phyloP scores from a whole-genome alignment of 495 filamentous ascomycete species.

The Penicillium malachiteum region DNA sequence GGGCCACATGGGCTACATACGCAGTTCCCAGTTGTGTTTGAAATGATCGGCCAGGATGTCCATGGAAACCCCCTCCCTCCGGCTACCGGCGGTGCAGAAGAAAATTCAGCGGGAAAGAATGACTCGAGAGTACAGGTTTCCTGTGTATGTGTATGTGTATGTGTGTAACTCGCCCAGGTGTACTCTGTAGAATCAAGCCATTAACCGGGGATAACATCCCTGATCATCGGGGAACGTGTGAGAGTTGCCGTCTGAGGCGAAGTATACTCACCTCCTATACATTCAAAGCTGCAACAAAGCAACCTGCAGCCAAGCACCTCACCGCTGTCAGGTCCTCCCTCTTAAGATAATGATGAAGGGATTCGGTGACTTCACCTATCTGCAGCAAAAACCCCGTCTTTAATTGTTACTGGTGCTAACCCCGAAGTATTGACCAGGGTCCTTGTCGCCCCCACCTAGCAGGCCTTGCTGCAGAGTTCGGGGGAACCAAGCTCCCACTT shows the following conservation, averaged over 20 bases:
- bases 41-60: slow-evolving; percentile 17
- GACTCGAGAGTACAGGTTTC: background rate
- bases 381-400: background rate
- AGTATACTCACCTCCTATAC: background rate
- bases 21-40: slow-evolving; percentile 18
- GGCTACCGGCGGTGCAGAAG: slow-evolving; percentile 29
- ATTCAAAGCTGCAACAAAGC: background rate
- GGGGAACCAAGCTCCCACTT: slow-evolving; percentile 13
- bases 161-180: background rate
- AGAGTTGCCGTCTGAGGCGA: background rate
- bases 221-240: background rate
- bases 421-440: slow-evolving; percentile 1
- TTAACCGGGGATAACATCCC: too few relatives aligned
- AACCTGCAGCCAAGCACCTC: slow-evolving; percentile 28
- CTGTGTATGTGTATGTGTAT: background rate
- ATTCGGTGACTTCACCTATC: background rate
- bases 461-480: slow-evolving; percentile 16
- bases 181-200: background rate
- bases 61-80: slow-evolving; percentile 8
- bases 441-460: background rate
- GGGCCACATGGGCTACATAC: slow-evolving; percentile 27
- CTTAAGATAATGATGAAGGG: background rate
- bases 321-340: slow-evolving; percentile 20
- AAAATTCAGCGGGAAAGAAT: slow-evolving; percentile 8
- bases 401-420: slow-evolving; percentile 1